Evolutionary conservation across 2,329 filamentous ascomycete species (phyloP).

Genomic region (Macrophomina tecta): DNA sequence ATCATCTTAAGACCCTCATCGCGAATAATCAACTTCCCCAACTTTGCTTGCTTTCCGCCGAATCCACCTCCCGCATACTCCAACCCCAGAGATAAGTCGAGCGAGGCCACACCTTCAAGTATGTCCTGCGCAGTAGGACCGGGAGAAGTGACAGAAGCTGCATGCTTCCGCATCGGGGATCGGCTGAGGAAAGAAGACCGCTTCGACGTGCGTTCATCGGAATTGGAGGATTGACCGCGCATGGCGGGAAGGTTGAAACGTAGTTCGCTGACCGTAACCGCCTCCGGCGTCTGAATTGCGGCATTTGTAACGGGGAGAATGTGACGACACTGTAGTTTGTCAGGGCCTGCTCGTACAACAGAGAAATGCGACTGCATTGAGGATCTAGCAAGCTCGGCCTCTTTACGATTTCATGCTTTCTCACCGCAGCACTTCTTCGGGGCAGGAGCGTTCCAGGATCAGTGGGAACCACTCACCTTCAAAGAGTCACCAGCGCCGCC

Average conservation of each 20-base stretch:
- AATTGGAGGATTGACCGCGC: conserved; percentile 38
- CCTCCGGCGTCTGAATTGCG: conserved; percentile 36
- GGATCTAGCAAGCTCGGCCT: too few species aligned
- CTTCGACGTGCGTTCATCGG: conserved; percentile 39
- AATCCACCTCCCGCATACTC: conserved; percentile 88
- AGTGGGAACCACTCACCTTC: conserved; percentile 46
- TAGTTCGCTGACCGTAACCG: conserved; percentile 75
- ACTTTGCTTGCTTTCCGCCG: conserved; percentile 83
- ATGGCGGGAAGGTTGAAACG: conserved; percentile 77
- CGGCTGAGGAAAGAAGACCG: conserved; percentile 44
- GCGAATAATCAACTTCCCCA: conserved; percentile 90
- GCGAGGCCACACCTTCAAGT: conserved; percentile 40
- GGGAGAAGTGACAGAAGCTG: conserved; percentile 35
- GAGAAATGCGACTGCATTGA: too few species aligned
- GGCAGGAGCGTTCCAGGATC: neutral
- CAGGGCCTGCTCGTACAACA: conserved; percentile 11
- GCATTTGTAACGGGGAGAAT: conserved; percentile 59
- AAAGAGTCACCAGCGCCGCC: conserved; percentile 76
- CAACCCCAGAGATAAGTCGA: conserved; percentile 77
- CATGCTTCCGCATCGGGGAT: conserved; percentile 38
- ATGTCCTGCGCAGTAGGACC: conserved; percentile 16
- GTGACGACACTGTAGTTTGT: conserved; percentile 66
- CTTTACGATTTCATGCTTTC: too few species aligned
- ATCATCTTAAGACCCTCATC: conserved; percentile 95
- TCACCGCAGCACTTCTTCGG: too few species aligned